Conservation (phyloP, 2,329 filamentous ascomycete genomes). For the Salinomyces thailandicus region DNA sequence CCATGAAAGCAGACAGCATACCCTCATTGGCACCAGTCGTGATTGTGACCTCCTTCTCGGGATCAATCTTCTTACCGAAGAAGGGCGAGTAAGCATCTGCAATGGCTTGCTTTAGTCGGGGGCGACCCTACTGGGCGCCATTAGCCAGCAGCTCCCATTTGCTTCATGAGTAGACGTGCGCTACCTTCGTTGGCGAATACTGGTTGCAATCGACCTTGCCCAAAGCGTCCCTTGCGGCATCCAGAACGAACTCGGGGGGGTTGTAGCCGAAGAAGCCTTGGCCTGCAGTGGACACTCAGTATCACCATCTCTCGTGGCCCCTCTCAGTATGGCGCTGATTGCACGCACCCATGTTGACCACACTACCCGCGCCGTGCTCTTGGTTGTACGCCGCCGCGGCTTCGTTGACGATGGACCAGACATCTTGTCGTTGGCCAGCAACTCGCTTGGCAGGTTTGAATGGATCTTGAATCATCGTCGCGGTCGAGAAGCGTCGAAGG, state of each 20-base stretch:
- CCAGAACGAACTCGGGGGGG: slow-evolving; percentile 77
- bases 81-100: slow-evolving; percentile 84
- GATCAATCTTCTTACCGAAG: slow-evolving; percentile 72
- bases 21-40: slow-evolving; percentile 87
- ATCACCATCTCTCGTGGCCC: slow-evolving; percentile 41
- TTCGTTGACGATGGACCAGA: slow-evolving; percentile 59
- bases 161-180: too few species aligned
- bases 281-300: slow-evolving; percentile 56
- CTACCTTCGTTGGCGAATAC: slow-evolving; percentile 82
- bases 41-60: slow-evolving; percentile 87
- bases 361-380: slow-evolving; percentile 4
- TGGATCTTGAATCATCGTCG: slow-evolving; percentile 20
- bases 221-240: slow-evolving; percentile 82
- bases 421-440: slow-evolving; percentile 46
- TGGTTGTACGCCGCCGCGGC: slow-evolving; percentile 44
- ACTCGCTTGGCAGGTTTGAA: slow-evolving; percentile 47
- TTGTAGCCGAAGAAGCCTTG: slow-evolving; percentile 87
- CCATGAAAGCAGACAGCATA: slow-evolving; percentile 98
- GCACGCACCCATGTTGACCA: slow-evolving; percentile 5
- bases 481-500: slow-evolving; percentile 12
- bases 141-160: slow-evolving; percentile 12
- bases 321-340: slow-evolving; percentile 28
- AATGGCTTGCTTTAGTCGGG: slow-evolving; percentile 83
- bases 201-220: slow-evolving; percentile 95
- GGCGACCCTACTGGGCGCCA: slow-evolving; percentile 51